phyloP scores from a whole-genome alignment of 306 rosid species.

The Inga laurina region DNA sequence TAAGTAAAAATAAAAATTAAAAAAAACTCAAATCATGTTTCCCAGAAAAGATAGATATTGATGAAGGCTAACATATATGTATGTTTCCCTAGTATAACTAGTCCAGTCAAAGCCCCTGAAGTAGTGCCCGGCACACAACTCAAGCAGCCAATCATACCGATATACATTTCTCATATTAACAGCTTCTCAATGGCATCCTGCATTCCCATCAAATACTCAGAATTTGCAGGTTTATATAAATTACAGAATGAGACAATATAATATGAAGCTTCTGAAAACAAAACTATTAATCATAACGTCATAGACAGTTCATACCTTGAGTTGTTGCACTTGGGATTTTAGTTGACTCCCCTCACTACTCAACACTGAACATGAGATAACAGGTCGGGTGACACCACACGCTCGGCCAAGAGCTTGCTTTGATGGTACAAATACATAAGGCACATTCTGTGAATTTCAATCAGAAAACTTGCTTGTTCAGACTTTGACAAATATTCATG shows the following conservation, averaged over 20 bases:
- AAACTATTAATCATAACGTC: background rate
- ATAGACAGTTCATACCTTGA: constrained; percentile 57
- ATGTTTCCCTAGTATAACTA: background rate
- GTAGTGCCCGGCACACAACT: constrained; percentile 46
- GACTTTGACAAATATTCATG: background rate
- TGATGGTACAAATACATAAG: constrained; percentile 81
- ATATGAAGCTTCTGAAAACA: background rate
- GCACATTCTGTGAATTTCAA: constrained; percentile 66
- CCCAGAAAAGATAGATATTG: background rate
- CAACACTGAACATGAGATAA: constrained; percentile 85
- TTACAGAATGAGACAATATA: background rate
- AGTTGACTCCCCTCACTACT: constrained; percentile 89
- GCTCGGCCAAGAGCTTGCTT: constrained; percentile 95
- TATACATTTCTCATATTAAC: constrained; percentile 52
- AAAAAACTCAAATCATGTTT: background rate
- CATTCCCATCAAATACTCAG: constrained; percentile 22
- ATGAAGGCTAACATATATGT: background rate
- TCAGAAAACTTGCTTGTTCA: background rate
- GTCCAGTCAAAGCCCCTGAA: constrained; percentile 81
- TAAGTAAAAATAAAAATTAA: background rate
- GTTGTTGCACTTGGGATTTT: constrained; percentile 81
- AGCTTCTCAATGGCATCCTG: constrained; percentile 98
- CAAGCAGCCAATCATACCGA: constrained; percentile 77
- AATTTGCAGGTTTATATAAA: constrained; percentile 9
- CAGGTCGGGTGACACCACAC: constrained; percentile 89